These are phyloP conservation scores for Adansonia grandidieri DNA, from an alignment of 441 rosid genomes.

Conservation along the genomic window DNA sequence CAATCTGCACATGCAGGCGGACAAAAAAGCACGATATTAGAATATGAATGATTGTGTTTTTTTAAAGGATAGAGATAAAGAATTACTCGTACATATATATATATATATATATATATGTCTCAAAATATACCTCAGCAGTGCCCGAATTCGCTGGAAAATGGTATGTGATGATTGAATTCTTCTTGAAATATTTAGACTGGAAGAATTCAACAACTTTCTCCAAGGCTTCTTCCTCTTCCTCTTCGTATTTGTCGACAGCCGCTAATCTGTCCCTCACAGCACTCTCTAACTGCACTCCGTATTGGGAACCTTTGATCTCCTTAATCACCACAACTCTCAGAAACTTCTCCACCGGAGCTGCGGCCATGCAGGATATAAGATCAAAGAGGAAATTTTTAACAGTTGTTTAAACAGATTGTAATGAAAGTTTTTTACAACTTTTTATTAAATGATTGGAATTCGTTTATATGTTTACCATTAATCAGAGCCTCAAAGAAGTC, in stretches of 20 bases:
- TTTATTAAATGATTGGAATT: neutral
- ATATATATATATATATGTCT: too few relatives aligned
- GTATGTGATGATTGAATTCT: slow-evolving; percentile 63
- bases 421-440: neutral
- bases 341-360: slow-evolving; percentile 74
- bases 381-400: too few relatives aligned
- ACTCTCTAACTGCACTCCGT: slow-evolving; percentile 64
- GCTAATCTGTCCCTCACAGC: slow-evolving; percentile 68
- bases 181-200: slow-evolving; percentile 82
- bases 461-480: slow-evolving; percentile 52
- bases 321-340: slow-evolving; percentile 84
- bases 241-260: slow-evolving; percentile 79
- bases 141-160: slow-evolving; percentile 62
- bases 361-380: neutral
- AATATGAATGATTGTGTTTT: neutral
- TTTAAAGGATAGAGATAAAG: too few relatives aligned
- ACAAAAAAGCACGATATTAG: neutral
- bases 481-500: slow-evolving; percentile 77
- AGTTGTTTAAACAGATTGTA: too few relatives aligned
- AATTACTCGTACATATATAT: too few relatives aligned
- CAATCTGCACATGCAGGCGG: slow-evolving; percentile 40
- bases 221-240: slow-evolving; percentile 80
- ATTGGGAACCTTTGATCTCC: slow-evolving; percentile 78
- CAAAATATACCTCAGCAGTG: slow-evolving; percentile 50
- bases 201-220: slow-evolving; percentile 80